These are phyloP conservation scores for Trichoderma sp. DNA, from an alignment of 2,329 filamentous ascomycete genomes.

Conservation along the genomic window DNA sequence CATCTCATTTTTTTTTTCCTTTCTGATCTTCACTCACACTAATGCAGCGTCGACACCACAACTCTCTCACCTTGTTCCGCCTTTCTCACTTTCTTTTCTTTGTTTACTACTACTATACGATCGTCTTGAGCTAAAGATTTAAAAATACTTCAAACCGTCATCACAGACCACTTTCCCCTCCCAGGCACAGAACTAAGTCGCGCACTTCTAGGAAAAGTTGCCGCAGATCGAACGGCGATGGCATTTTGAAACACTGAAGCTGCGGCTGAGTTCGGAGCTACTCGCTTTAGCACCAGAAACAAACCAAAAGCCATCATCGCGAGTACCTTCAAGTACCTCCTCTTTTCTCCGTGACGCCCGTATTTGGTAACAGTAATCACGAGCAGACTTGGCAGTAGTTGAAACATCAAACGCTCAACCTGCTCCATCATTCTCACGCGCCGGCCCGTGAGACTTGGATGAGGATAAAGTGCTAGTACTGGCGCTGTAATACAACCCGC, in stretches of 20 bases:
- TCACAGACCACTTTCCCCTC: background rate
- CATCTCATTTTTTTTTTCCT: background rate
- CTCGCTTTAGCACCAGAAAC: background rate
- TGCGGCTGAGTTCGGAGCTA: slow-evolving; percentile 10
- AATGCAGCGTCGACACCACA: background rate
- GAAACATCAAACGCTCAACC: background rate
- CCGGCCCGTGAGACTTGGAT: background rate
- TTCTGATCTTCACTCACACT: background rate
- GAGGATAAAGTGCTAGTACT: background rate
- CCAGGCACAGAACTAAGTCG: background rate
- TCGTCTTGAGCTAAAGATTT: background rate
- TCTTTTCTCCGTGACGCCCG: background rate
- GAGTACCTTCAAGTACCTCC: background rate
- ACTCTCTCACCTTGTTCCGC: background rate
- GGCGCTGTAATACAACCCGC: background rate
- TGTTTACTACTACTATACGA: background rate
- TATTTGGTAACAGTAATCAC: background rate
- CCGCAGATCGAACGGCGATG: background rate
- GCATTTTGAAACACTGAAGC: background rate
- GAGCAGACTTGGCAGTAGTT: background rate
- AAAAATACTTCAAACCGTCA: background rate
- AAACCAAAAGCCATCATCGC: background rate
- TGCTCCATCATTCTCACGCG: background rate
- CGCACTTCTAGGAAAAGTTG: background rate
- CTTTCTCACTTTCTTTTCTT: background rate